Base-by-base conservation (phyloP, 441 rosid species). In the Geranium incanum region DNA sequence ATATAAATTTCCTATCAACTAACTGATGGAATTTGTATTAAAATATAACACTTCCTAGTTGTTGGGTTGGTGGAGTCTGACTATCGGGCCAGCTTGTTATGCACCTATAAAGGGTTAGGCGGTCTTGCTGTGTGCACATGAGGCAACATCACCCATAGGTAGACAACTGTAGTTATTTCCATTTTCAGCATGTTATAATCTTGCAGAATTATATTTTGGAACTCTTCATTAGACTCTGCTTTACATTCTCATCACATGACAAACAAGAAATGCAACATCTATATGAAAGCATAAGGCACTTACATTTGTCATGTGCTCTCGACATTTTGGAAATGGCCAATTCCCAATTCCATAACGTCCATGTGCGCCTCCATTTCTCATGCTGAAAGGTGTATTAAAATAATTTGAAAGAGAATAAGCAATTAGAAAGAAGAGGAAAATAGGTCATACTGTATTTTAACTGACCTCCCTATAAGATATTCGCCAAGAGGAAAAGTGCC, bases 401-500 rank as follows among this genome's bases (percentile, higher is more conserved):
- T 16, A 57, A 55, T 68, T 19, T 66, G 43, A 52, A 60, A 67
- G 5, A 64, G 36, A 64, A 11, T 1, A 33, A 64, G 39, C 16
- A 63, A 23, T 21, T 62, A 36, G 16, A 11, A 23, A 63, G 16
- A 63, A 70, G 36, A 74, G 28, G 41, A 55, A 55, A 68, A 6
- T 62, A 7, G 67, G 36, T 72, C 57, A 64, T 3, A 28, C 41
- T 33, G 33, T 60, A 72, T 41, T 50, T 75, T 69, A 43, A 79
- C 88, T 69, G 50, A 95, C 99, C 99, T 90, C 83, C 96, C 98
- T 66, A 73, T 86, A 76, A 95, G 99, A 86, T 95, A 92, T 41
- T 92, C 98, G 76, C 97, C 98, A 67, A 95, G 89, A 74, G 99
- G 99, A 80, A 92, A 74, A 71, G 99, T 95, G 74, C 99, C 99